These are phyloP conservation scores for Lactarius deliciosus DNA, from an alignment of 768 basidiomycete genomes.

Conservation along the genomic window DNA sequence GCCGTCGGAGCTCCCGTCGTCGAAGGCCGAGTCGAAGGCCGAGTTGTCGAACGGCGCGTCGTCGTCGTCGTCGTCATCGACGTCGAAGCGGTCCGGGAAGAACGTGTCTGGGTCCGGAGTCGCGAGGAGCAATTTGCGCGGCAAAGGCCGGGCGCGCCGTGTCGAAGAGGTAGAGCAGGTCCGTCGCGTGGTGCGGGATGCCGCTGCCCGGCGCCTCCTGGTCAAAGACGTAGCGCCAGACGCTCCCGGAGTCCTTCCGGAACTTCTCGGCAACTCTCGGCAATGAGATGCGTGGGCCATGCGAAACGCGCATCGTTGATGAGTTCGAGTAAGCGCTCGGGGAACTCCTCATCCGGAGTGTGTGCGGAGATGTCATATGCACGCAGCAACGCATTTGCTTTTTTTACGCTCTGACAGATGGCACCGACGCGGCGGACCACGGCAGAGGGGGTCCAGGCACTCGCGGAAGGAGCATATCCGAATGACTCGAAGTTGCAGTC, in stretches of 20 bases:
- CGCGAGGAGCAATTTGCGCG: conserved; percentile 23
- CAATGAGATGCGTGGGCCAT: conserved; percentile 72
- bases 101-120: conserved; percentile 37
- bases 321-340: conserved; percentile 67
- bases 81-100: conserved; percentile 33
- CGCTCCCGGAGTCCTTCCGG: conserved; percentile 42
- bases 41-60: conserved; percentile 40
- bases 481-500: conserved; percentile 66
- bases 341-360: conserved; percentile 64
- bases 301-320: conserved; percentile 73
- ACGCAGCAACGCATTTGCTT: conserved; percentile 59
- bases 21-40: conserved; percentile 30
- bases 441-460: conserved; percentile 60
- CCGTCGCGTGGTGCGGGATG: conserved; percentile 66
- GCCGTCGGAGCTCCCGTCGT: conserved; percentile 35
- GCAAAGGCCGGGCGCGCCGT: conserved; percentile 53
- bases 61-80: conserved; percentile 35
- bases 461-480: conserved; percentile 59
- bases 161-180: conserved; percentile 78
- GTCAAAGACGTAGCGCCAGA: conserved; percentile 82
- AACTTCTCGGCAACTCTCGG: conserved; percentile 33
- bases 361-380: conserved; percentile 69
- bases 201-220: conserved; percentile 70
- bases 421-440: conserved; percentile 71
- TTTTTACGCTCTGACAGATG: conserved; percentile 65